Base-by-base conservation (phyloP, 1,284 basidiomycete genomes). In the Lentinus polychrous region DNA sequence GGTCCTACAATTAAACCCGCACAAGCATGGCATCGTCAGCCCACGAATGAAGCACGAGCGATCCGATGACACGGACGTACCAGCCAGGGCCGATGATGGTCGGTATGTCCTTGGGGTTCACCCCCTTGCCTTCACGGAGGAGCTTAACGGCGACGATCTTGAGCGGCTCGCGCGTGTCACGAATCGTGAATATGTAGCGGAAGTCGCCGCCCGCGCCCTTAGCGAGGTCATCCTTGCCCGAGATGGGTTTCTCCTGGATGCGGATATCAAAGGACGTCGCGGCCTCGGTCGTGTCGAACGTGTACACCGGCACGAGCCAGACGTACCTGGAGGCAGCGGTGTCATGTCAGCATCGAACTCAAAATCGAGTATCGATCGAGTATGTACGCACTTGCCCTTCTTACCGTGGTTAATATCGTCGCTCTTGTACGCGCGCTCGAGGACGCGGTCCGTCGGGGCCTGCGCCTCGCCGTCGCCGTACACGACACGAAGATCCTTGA, bases 171-270 rank as follows among this genome's bases (percentile, higher is more conserved):
- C 20, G 38, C n/a, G 24, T n/a, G 35, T 52, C 47, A 23, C 2
- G 20, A 18, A 32, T 17, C 22, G 38, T 11, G 11, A 34, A 22
- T 0, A 52, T 20, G 48, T 49, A 52, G 33, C 50, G 50, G 47
- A 23, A 52, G 34, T 48, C 27, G 15, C 50, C 48, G 8, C 43
- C 50, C 1, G 48, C 51, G 15, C 48, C 51, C 43, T 52, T 49
- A 8, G 51, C 48, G 38, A 49, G 48, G 40, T 52, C 43, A n/a
- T 32, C 10, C 39, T 32, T 22, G n/a, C 31, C 33, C 14, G 7
- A 12, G 33, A 45, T 18, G 14, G 36, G 40, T 23, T n/a, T n/a
- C 10, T 20, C 44, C 36, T 52, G 51, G 23, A 52, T 49, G 38
- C 32, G 20, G 38, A 52, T 15, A 15, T 52, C 50, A 43, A 49